phyloP scores from a whole-genome alignment of 1,284 basidiomycete genomes.

The Boletus sp. region DNA sequence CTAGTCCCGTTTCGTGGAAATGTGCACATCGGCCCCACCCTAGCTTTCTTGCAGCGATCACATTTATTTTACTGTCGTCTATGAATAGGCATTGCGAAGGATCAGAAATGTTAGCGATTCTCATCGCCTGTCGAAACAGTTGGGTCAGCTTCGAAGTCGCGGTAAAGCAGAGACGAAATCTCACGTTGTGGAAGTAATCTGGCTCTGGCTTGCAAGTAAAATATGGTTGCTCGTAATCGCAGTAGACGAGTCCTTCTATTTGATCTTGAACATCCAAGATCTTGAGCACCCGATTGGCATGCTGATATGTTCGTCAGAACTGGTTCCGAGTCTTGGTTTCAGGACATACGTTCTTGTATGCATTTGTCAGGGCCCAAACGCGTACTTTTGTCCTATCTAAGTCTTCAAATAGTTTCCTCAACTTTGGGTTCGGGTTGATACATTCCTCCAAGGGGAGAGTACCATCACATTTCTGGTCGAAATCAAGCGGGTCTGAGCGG shows the following conservation, averaged over 20 bases:
- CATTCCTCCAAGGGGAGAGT: constrained; percentile 80
- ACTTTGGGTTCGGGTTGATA: constrained; percentile 60
- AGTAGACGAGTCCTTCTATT: constrained; percentile 78
- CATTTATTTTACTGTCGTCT: constrained; percentile 69
- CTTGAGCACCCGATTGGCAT: constrained; percentile 75
- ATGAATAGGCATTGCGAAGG: constrained; percentile 69
- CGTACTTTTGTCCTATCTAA: constrained; percentile 74
- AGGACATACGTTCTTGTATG: constrained; percentile 65
- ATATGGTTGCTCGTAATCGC: constrained; percentile 67
- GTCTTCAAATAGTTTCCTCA: constrained; percentile 71
- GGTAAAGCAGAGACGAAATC: neutral
- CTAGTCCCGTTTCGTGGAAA: constrained; percentile 65
- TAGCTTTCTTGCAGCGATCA: constrained; percentile 57
- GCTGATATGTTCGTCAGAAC: constrained; percentile 41
- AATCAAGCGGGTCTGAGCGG: constrained; percentile 74
- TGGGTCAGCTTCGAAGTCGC: constrained; percentile 2
- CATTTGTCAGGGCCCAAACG: constrained; percentile 84
- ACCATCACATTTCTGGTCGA: constrained; percentile 81
- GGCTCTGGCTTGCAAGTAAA: constrained; percentile 84
- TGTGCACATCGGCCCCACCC: constrained; percentile 73
- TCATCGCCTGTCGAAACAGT: constrained; percentile 51
- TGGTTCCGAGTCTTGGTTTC: neutral
- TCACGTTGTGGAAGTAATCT: constrained; percentile 61
- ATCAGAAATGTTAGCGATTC: constrained; percentile 53
- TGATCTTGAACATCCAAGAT: constrained; percentile 73